Conservation (phyloP, 768 basidiomycete genomes). For the Hortiboletus campestris region DNA sequence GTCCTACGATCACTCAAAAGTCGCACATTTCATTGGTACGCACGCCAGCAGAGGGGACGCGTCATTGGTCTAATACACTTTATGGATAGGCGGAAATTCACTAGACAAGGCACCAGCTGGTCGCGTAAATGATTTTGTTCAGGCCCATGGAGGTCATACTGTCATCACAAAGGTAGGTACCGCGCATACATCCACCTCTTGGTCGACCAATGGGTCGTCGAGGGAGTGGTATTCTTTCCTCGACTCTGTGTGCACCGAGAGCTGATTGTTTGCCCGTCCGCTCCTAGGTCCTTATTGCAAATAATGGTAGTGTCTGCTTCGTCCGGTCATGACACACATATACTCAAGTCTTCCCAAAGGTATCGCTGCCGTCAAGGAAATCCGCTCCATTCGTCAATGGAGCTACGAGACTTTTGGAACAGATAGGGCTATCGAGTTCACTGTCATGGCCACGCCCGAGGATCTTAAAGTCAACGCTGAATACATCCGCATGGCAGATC, state of each 20-base stretch:
- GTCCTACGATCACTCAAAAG: constrained; percentile 56
- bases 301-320: constrained; percentile 67
- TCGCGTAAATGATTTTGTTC: constrained; percentile 87
- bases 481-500: constrained; percentile 99
- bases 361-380: constrained; percentile 99
- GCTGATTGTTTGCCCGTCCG: constrained; percentile 6
- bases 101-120: constrained; percentile 80
- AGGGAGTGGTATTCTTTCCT: not conserved
- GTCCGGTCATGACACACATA: constrained; percentile 9
- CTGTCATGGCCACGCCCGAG: constrained; percentile 99
- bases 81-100: constrained; percentile 81
- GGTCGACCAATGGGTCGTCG: constrained; percentile 2
- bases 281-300: constrained; percentile 90
- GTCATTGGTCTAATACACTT: constrained; percentile 11
- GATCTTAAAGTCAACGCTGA: constrained; percentile 98
- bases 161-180: constrained; percentile 91
- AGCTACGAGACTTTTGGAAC: constrained; percentile 98
- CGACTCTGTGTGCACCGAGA: not conserved
- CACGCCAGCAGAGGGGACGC: not conserved
- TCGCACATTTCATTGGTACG: constrained; percentile 63
- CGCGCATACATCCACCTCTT: constrained; percentile 17
- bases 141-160: constrained; percentile 89
- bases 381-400: constrained; percentile 98
- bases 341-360: constrained; percentile 45
- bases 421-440: constrained; percentile 96